These are phyloP conservation scores for Abelmoschus esculentus DNA, from an alignment of 345 rosid species.

Conservation along the genomic window DNA sequence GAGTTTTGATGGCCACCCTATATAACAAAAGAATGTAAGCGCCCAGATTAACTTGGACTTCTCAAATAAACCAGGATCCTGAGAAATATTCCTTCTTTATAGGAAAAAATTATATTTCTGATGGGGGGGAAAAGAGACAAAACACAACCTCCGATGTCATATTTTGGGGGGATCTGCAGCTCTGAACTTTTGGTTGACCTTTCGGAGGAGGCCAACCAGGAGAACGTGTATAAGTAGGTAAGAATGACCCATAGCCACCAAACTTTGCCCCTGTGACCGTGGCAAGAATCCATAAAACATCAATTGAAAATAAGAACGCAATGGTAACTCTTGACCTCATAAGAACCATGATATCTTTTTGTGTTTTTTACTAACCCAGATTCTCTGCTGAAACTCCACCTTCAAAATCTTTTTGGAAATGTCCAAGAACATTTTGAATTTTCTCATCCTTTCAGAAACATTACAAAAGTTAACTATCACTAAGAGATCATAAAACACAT, in stretches of 20 bases:
- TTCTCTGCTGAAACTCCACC: conserved; percentile 93
- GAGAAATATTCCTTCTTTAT: conserved; percentile 1
- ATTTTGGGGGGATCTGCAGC: conserved; percentile 49
- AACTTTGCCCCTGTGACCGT: conserved; percentile 70
- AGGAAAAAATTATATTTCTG: not conserved
- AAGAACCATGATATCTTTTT: conserved; percentile 23
- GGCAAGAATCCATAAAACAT: conserved; percentile 18
- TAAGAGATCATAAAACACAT: conserved; percentile 3
- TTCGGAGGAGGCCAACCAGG: conserved; percentile 52
- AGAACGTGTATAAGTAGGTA: conserved; percentile 73
- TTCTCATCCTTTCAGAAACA: conserved; percentile 68
- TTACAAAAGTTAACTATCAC: conserved; percentile 9
- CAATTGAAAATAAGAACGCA: conserved; percentile 21
- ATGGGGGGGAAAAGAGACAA: not conserved
- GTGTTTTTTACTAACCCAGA: conserved; percentile 58
- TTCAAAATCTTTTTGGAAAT: conserved; percentile 93
- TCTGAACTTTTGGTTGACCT: conserved; percentile 49
- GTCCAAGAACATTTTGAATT: conserved; percentile 84
- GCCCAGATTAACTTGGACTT: conserved; percentile 13
- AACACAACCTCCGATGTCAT: conserved; percentile 50
- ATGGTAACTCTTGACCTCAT: conserved; percentile 17
- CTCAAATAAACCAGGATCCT: conserved; percentile 15
- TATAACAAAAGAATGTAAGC: conserved; percentile 17
- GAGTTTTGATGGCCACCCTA: conserved; percentile 45
- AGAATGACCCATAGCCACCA: conserved; percentile 98